Evolutionary conservation across 257 asterid genomes (phyloP).

Genomic region (Solanum tacnaense): DNA sequence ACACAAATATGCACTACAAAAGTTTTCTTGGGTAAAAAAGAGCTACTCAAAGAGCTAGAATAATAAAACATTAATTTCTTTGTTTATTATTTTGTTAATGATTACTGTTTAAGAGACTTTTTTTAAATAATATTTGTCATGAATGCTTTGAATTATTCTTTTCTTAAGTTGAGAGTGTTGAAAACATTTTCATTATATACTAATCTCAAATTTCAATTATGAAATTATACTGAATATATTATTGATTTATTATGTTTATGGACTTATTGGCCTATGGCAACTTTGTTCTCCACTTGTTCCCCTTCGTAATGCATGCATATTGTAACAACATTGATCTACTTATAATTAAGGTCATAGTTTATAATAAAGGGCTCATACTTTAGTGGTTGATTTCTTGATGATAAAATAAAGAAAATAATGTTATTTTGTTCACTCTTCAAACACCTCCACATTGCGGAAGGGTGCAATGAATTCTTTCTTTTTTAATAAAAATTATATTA

Average conservation of each 20-base stretch:
- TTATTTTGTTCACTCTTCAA: neutral
- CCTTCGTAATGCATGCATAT: neutral
- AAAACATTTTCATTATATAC: no score
- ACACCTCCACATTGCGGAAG: neutral
- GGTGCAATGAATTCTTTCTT: no score
- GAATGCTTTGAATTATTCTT: no score
- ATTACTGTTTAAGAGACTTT: neutral
- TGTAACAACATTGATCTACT: neutral
- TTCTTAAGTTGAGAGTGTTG: neutral
- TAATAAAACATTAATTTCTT: neutral
- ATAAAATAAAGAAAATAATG: neutral
- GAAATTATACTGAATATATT: no score
- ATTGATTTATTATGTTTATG: neutral
- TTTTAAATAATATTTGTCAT: neutral
- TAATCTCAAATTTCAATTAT: no score
- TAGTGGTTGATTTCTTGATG: neutral
- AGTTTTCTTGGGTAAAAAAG: neutral
- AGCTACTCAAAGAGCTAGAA: neutral
- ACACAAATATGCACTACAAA: neutral
- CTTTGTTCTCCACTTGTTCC: neutral
- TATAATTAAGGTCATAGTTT: neutral
- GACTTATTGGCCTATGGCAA: neutral
- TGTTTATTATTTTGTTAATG: neutral
- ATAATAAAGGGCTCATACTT: neutral
- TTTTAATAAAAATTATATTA: no score